Evolutionary conservation across 202 grass and related monocot species (phyloP), one percentile per base, ranked within the genome.

Genomic region (Saccharum hybrid): DNA sequence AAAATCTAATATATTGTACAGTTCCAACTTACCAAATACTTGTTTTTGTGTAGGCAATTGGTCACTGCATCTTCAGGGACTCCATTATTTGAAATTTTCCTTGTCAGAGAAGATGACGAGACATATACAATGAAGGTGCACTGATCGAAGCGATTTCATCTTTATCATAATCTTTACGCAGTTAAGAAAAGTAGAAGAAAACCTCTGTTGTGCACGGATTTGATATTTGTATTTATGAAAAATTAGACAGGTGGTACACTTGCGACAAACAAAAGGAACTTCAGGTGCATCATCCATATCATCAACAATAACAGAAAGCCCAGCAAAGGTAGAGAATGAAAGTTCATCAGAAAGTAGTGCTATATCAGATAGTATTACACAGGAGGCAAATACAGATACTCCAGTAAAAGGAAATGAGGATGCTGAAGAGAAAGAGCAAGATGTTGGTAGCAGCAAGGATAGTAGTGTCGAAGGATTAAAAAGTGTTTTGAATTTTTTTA

Each of bases 21-120:
- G 45, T 37, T 73, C 30, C 36, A 83, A 79, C 77, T 89, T 43
- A 74, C 68, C 59, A 78, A 54, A 70, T 80, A 33, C 14, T 49
- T 57, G 7, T 54, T 85, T 31, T 66, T 6, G 39, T 80, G 63
- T 49, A 98, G 96, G 78, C 92, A 98, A 87, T 80, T 95, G 81
- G 75, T 95, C 68, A 90, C 83, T 71, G 91, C 90, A 86, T 92
- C 96, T 75, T 85, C 87, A n/a, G 96, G 93, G 48, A 90, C 85
- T 71, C 87, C 91, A 49, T 77, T 95, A 52, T 95, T 98, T 89
- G 96, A 98, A 72, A 90, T 98, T 54, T 98, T 94, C 82, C 89
- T 98, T 0, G 54, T 98, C 54, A 93, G 86, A 88, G 89, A 95
- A 4, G 78, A 98, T 60, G 61, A 83, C 13, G 87, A 85, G 60